Evolutionary conservation across 495 filamentous ascomycete genomes (phyloP), one percentile per base, ranked within the genome.

Genomic region (Penicillium verhagenii): DNA sequence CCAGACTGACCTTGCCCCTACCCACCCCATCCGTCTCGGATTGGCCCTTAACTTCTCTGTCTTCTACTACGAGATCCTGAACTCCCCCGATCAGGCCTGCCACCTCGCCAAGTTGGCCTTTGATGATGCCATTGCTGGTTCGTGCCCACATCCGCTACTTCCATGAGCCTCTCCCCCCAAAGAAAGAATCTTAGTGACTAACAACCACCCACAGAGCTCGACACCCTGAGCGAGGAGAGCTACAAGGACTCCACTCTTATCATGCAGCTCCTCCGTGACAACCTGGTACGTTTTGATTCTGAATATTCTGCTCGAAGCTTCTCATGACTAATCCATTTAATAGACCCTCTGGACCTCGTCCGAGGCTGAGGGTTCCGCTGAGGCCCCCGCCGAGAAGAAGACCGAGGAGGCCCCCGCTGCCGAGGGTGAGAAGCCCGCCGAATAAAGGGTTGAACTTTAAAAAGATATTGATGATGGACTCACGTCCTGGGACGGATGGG

Each of bases 171-270:
- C n/a, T n/a, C n/a, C n/a, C n/a, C n/a, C n/a, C n/a, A n/a, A n/a
- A n/a, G n/a, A n/a, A n/a, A 6, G 24, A 23, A 20, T 26, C 13
- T 6, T 24, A 20, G 26, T 43, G 19, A n/a, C 60, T 73, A 66
- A 78, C 44, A 16, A 25, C 44, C 25, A 26, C 16, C 39, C 47
- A 26, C 76, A 96, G 93, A 98, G 82, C 90, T 98, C 53, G 94
- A 98, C 72, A 97, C 94, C 67, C 80, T 98, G 52, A 96, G 90
- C 74, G 94, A 98, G 84, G 94, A 98, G 84, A 96, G 91, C 86
- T 98, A 98, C 88, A 97, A 97, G 85, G 94, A 98, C 80, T 97
- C 93, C 38, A 98, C 94, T 48, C 85, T 98, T 58, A 98, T 98
- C 81, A 98, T 98, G 94, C 94, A 98, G 79, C 88, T 98, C 56